Percentiles rank a stretch among this genome's conserved stretches.
These are phyloP conservation scores for Solanum hybrid DNA, from an alignment of 305 asterid genomes.

Conservation along the genomic window DNA sequence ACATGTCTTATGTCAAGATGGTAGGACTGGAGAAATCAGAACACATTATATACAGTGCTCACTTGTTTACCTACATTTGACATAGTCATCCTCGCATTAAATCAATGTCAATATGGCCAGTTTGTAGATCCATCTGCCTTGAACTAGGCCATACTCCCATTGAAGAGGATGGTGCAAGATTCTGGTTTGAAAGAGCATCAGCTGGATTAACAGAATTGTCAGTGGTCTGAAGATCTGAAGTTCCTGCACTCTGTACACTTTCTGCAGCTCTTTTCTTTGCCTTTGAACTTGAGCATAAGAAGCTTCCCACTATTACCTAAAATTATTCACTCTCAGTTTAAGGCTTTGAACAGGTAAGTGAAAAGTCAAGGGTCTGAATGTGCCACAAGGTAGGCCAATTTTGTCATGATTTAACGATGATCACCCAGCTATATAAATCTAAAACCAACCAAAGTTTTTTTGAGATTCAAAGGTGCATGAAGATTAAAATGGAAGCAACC, in stretches of 20 bases:
- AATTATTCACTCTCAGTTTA: constrained; percentile 5
- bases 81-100: constrained; percentile 21
- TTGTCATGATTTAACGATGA: neutral
- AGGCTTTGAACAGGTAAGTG: neutral
- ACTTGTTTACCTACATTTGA: constrained; percentile 10
- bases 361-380: neutral
- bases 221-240: constrained; percentile 27
- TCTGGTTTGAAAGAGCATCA: constrained; percentile 38
- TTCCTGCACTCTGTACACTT: constrained; percentile 31
- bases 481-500: neutral
- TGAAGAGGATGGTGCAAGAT: constrained; percentile 25
- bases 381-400: neutral
- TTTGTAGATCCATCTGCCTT: constrained; percentile 27
- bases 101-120: constrained; percentile 31
- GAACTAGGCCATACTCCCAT: constrained; percentile 44
- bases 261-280: constrained; percentile 34
- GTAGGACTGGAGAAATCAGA: constrained; percentile 8
- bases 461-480: constrained; percentile 1
- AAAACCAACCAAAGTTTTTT: neutral
- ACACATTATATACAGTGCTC: constrained; percentile 17
- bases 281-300: constrained; percentile 35
- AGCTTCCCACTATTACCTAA: constrained; percentile 71
- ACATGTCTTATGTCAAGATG: neutral
- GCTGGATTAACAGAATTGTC: constrained; percentile 24
- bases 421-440: neutral